Percentiles rank a stretch among this genome's conserved stretches.
These are phyloP conservation scores for Pseudocercospora pini-densiflorae DNA, from an alignment of 2,329 filamentous ascomycete genomes.

Conservation along the genomic window DNA sequence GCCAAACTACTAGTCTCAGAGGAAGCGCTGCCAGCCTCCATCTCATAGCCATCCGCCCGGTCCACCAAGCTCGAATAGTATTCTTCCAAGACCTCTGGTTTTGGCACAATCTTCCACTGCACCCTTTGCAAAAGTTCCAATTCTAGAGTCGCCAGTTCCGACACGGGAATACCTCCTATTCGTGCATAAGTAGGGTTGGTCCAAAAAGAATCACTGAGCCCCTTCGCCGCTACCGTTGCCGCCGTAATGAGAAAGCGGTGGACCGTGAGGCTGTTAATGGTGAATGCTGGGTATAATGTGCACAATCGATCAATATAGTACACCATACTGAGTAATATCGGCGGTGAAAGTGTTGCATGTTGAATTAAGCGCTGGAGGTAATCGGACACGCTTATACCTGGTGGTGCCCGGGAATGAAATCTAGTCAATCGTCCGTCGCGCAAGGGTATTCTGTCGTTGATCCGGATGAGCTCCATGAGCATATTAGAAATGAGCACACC, in stretches of 20 bases:
- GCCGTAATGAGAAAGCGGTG: constrained; percentile 97
- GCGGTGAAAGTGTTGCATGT: constrained; percentile 90
- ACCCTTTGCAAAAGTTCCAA: constrained; percentile 91
- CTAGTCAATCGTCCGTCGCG: constrained; percentile 85
- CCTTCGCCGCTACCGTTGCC: constrained; percentile 93
- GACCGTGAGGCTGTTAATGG: constrained; percentile 93
- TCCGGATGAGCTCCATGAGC: constrained; percentile 90
- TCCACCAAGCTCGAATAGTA: constrained; percentile 90
- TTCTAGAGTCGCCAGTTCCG: constrained; percentile 88
- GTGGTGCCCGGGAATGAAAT: constrained; percentile 83
- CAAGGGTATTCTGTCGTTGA: constrained; percentile 87
- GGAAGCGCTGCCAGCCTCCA: constrained; percentile 45
- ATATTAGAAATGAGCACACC: constrained; percentile 92
- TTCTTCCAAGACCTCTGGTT: constrained; percentile 88
- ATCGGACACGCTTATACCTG: constrained; percentile 91
- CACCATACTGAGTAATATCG: constrained; percentile 96
- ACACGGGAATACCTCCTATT: constrained; percentile 88
- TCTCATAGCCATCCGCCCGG: constrained; percentile 62
- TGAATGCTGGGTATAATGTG: constrained; percentile 89
- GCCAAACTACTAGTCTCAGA: constrained; percentile 25
- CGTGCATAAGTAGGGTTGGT: constrained; percentile 96
- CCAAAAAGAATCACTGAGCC: constrained; percentile 96
- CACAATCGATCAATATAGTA: constrained; percentile 98
- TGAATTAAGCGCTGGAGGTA: constrained; percentile 92
- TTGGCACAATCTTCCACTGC: constrained; percentile 96